Conservation (phyloP, 768 basidiomycete species). For the Lentinus brumalis region DNA sequence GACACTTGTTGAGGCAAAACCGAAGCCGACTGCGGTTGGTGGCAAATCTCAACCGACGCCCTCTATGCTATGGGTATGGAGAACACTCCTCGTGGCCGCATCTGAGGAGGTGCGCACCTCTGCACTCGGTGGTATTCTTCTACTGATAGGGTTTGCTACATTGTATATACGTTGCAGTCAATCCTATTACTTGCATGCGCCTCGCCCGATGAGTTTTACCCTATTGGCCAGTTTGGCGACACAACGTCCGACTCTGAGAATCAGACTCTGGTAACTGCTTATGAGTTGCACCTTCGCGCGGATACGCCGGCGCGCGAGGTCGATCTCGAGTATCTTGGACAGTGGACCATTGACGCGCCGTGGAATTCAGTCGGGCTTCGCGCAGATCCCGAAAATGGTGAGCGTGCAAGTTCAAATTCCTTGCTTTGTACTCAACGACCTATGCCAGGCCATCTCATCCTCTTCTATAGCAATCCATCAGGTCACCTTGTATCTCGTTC, state of each 20-base stretch:
- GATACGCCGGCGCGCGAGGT: conserved; percentile 35
- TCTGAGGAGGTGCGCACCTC: conserved; percentile 29
- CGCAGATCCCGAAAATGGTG: conserved; percentile 33
- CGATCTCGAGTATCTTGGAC: conserved; percentile 49
- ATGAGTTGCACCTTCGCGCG: conserved; percentile 38
- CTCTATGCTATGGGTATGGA: conserved; percentile 38
- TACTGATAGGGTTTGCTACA: background rate
- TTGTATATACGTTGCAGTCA: conserved; percentile 14
- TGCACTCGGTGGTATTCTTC: background rate
- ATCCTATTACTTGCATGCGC: conserved; percentile 50
- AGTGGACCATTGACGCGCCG: conserved; percentile 56
- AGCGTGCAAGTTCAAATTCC: conserved; percentile 29
- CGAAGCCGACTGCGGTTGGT: conserved; percentile 31
- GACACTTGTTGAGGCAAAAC: conserved; percentile 30
- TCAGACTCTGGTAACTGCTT: conserved; percentile 42
- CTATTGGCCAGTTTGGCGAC: conserved; percentile 22
- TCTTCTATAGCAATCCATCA: conserved; percentile 46
- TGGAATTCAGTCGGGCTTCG: conserved; percentile 48
- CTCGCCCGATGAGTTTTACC: conserved; percentile 39
- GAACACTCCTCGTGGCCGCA: conserved; percentile 30
- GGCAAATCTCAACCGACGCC: conserved; percentile 32
- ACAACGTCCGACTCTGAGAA: conserved; percentile 29
- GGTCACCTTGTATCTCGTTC: conserved; percentile 48
- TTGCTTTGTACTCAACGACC: background rate
- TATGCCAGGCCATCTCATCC: conserved; percentile 35